Conservation (phyloP, 192 early-diverging fungal genomes). For the Phycomyces blakesleeanus region DNA sequence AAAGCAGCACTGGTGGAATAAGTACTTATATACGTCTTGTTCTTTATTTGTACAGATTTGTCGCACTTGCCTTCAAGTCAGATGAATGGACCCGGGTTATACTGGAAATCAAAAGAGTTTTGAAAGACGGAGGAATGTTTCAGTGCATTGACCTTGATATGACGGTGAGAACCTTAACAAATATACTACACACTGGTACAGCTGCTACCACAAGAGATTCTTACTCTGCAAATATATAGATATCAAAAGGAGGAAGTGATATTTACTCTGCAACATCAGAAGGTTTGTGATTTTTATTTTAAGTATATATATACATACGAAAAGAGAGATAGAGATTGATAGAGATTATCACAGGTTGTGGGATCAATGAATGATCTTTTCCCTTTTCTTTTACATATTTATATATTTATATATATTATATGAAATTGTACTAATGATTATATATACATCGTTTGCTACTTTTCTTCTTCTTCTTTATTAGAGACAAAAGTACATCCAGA, state of each 20-base stretch:
- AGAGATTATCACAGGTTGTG: too few species aligned
- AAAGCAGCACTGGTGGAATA: too few species aligned
- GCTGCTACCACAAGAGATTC: not conserved
- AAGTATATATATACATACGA: not conserved
- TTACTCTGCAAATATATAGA: too few species aligned
- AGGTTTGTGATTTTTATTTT: not conserved
- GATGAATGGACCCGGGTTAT: constrained; percentile 24
- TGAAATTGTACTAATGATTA: too few species aligned
- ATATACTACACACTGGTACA: too few species aligned
- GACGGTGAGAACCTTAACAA: constrained; percentile 10
- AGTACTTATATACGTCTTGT: not conserved
- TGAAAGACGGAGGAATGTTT: constrained; percentile 23
- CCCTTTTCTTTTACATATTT: not conserved
- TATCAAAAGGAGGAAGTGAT: constrained; percentile 1
- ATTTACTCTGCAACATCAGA: not conserved
- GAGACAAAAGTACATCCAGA: not conserved
- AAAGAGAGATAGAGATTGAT: not conserved
- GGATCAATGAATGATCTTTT: too few species aligned
- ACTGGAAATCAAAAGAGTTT: constrained; percentile 20
- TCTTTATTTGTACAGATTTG: constrained; percentile 10
- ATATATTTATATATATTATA: too few species aligned
- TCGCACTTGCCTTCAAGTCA: constrained; percentile 23
- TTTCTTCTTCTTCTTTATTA: not conserved
- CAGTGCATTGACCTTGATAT: constrained; percentile 29
- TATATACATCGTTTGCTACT: not conserved